Base-by-base conservation (phyloP, 2,329 filamentous ascomycete species). In the Neurospora sp. region DNA sequence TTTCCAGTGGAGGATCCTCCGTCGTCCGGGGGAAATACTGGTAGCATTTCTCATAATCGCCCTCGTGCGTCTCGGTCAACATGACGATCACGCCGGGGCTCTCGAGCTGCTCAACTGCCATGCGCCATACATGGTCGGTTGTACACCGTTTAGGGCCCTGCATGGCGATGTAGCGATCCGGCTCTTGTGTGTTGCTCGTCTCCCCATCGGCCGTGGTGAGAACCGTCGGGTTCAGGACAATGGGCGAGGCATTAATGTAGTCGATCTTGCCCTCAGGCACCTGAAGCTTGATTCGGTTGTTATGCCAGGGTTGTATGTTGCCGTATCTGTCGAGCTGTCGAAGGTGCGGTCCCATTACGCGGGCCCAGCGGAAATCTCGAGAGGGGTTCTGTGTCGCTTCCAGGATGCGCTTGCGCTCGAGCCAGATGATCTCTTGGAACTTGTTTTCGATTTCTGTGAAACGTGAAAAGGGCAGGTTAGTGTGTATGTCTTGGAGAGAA, bases 281-380 rank as follows among this genome's bases (percentile, higher is more conserved):
- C 46, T 87, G 85, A 19, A 99, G 86, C 78, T 88, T 90, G 69
- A 99, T 86, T 43, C 96, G 89, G 77, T 96, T 97, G 77, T 92
- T 89, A 72, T 91, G 89, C 88, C 92, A 99, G 0, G 94, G 93
- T 77, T 94, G 91, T 73, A 99, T 92, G 77, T 98, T 97, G 69
- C 85, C 79, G 81, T 98, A 99, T 69, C 96, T 89, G 80, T 98
- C 96, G 74, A 95, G 86, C 41, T 81, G 79, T 71, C 83, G 84
- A 72, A 88, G 82, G 66, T 87, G 84, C 8, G 86, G 82, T 33
- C 85, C 84, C 37, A 80, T 81, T 67, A 91, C 84, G 69, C 89
- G 84, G 3, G 88, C 84, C 74, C 79, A 82, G 66, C 75, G 78
- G 71, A 78, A 80, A 69, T 74, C 77, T 67, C 77, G 78, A 1